Base-by-base conservation (phyloP, 176 grass and related monocot species). In the Alopecurus myosuroides region DNA sequence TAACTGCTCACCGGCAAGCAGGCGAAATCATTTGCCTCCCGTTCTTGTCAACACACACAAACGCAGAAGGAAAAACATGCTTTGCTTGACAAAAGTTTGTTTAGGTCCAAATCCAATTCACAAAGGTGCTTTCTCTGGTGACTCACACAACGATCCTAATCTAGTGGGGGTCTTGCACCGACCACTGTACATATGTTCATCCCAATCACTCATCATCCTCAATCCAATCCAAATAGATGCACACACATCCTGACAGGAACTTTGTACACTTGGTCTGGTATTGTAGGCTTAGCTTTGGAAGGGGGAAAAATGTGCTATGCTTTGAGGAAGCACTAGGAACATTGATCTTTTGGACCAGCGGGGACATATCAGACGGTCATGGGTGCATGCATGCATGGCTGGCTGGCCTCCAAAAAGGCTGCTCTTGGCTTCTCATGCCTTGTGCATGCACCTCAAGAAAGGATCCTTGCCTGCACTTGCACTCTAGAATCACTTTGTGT, bases 361-460 rank as follows among this genome's bases (percentile, higher is more conserved):
- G 44, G 42, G 48, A 30, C 77, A 76, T 48, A 49, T 3, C 76
- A 58, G 57, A 82, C 35, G 79, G 55, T 56, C 70, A 79, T 67
- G 31, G 30, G 10, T 65, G 39, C 33, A 77, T 77, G 75, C n/a
- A n/a, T n/a, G n/a, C 65, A 84, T 42, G 67, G 50, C 35, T 56
- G 36, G 31, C 14, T 45, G 42, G 11, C 68, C 53, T 77, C 52
- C 72, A 86, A 90, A 90, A 90, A 86, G 84, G 73, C 29, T 83
- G 79, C 4, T 22, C 78, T 86, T 86, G 83, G 78, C 86, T 70
- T 72, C 55, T 90, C 79, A 82, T 74, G 74, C 79, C 88, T 82
- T 86, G 84, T 49, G 70, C 41, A 73, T 3, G 84, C 73, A 71
- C 68, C 86, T 55, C 64, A 72, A 78, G 52, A 52, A 72, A 82